Percentiles rank a stretch among this genome's conserved stretches.
phyloP scores from a whole-genome alignment of 208 protist genomes.

The Angomonas deanei region DNA sequence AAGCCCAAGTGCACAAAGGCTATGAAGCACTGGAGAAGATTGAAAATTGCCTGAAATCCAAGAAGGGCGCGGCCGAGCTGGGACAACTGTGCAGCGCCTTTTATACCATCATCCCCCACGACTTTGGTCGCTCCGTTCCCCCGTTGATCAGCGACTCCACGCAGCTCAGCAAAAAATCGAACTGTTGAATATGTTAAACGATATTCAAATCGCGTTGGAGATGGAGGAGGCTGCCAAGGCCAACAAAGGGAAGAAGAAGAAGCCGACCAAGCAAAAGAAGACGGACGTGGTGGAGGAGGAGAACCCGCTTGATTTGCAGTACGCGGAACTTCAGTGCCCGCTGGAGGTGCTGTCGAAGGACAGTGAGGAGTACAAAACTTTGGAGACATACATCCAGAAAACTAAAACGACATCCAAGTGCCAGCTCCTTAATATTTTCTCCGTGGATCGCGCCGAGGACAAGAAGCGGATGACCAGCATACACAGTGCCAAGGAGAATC shows the following conservation, averaged over 20 bases:
- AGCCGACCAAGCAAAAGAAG: background rate
- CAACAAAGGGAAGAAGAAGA: slow-evolving; percentile 13
- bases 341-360: slow-evolving; percentile 4
- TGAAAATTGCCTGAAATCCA: background rate
- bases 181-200: slow-evolving; percentile 32
- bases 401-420: no score
- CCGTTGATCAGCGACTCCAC: slow-evolving; percentile 18
- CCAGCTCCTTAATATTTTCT: slow-evolving; percentile 12
- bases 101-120: slow-evolving; percentile 43
- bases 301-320: slow-evolving; percentile 14
- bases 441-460: slow-evolving; percentile 19
- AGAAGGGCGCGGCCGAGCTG: background rate
- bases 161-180: slow-evolving; percentile 25
- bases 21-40: slow-evolving; percentile 24
- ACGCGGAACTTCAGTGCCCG: slow-evolving; percentile 13
- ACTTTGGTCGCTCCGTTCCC: slow-evolving; percentile 24
- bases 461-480: slow-evolving; percentile 13
- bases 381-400: no score
- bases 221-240: slow-evolving; percentile 8
- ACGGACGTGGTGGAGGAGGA: slow-evolving; percentile 15
- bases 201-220: slow-evolving; percentile 21
- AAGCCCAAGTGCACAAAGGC: slow-evolving; percentile 24
- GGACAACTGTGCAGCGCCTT: slow-evolving; percentile 24
- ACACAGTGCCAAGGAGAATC: slow-evolving; percentile 6
- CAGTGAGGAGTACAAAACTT: slow-evolving; percentile 11